Evolutionary conservation across 2,329 filamentous ascomycete genomes (phyloP).

Genomic region (Monosporascus ibericus): DNA sequence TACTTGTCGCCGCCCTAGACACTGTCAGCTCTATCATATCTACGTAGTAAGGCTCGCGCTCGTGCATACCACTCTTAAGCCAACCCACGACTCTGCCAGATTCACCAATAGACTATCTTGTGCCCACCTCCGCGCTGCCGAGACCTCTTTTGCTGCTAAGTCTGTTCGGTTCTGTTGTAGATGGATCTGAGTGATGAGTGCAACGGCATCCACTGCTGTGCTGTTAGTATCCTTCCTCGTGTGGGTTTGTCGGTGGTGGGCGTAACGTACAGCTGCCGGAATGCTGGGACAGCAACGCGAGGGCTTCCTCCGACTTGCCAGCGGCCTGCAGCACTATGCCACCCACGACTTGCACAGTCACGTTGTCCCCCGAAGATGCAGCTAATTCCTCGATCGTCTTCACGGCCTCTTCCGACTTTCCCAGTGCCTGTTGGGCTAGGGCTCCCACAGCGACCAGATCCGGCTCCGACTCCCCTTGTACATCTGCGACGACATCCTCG

Average conservation of each 20-base stretch:
- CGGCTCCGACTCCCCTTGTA: slow-evolving; percentile 58
- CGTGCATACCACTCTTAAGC: slow-evolving; percentile 67
- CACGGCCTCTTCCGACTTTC: slow-evolving; percentile 57
- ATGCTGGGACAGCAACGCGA: slow-evolving; percentile 73
- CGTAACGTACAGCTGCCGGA: slow-evolving; percentile 70
- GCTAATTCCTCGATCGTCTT: slow-evolving; percentile 61
- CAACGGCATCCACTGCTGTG: slow-evolving; percentile 65
- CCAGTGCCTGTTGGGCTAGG: slow-evolving; percentile 61
- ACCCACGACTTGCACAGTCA: slow-evolving; percentile 72
- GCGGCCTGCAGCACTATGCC: slow-evolving; percentile 77
- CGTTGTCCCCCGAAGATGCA: slow-evolving; percentile 62
- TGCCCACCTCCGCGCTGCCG: slow-evolving; percentile 82
- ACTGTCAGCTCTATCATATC: no score
- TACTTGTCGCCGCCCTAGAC: slow-evolving; percentile 85
- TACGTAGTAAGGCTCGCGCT: not conserved
- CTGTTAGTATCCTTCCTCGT: slow-evolving; percentile 11
- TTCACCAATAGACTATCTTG: slow-evolving; percentile 94
- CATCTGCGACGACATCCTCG: slow-evolving; percentile 63
- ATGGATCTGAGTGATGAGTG: slow-evolving; percentile 86
- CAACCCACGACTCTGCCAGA: slow-evolving; percentile 92
- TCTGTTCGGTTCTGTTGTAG: slow-evolving; percentile 88
- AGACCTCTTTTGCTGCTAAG: slow-evolving; percentile 83
- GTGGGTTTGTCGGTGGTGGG: no score
- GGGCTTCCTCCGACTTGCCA: slow-evolving; percentile 78
- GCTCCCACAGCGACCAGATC: slow-evolving; percentile 73